Conservation (phyloP, 1,284 basidiomycete species). For the Austropuccinia psidii region DNA sequence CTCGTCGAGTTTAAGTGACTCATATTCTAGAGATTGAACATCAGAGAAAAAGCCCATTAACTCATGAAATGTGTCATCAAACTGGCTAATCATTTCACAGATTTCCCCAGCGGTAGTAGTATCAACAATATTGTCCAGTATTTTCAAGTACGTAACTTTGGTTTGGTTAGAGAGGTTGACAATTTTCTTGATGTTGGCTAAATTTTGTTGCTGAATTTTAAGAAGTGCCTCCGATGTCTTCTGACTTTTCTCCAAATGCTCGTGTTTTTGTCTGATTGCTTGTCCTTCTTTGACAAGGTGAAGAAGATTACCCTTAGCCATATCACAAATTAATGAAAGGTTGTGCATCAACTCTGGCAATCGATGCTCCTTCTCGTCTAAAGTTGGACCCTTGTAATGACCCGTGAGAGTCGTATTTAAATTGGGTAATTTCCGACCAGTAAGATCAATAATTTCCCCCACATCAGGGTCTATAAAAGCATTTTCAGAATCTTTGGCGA, state of each 20-base stretch:
- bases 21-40: constrained; percentile 51
- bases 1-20: constrained; percentile 60
- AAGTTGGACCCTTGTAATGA: constrained; percentile 50
- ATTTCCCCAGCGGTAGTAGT: constrained; percentile 46
- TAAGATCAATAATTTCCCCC: constrained; percentile 87
- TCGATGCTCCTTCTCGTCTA: constrained; percentile 25
- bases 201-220: constrained; percentile 45
- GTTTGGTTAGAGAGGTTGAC: constrained; percentile 14
- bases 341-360: constrained; percentile 96
- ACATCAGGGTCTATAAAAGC: constrained; percentile 54
- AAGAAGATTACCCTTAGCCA: constrained; percentile 71
- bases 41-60: constrained; percentile 69
- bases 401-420: constrained; percentile 70
- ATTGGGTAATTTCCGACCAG: constrained; percentile 65
- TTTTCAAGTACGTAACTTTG: constrained; percentile 7
- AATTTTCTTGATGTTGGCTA: constrained; percentile 39
- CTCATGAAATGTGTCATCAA: constrained; percentile 63
- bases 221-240: constrained; percentile 60
- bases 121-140: constrained; percentile 20
- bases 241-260: constrained; percentile 66
- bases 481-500: constrained; percentile 50
- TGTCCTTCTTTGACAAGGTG: constrained; percentile 83
- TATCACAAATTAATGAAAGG: constrained; percentile 71
- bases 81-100: constrained; percentile 61
- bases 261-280: constrained; percentile 67